Evolutionary conservation across 352 stramenopile species (phyloP).

Genomic region (Pythium sp.): DNA sequence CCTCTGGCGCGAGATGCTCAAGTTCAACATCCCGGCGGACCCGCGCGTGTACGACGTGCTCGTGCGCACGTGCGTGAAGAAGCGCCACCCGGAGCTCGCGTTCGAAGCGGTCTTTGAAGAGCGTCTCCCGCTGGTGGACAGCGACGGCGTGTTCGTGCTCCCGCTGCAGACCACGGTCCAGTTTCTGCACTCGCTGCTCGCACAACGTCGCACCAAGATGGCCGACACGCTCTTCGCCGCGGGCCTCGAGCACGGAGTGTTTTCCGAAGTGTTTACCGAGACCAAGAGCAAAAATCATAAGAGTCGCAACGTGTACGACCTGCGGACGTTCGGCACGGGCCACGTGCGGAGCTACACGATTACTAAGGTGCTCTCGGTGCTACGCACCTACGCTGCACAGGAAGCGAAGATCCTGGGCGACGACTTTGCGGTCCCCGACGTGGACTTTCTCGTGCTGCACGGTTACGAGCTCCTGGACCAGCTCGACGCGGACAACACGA

Average conservation of each 20-base stretch:
- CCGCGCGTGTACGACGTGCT: conserved; percentile 75
- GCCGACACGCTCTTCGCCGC: conserved; percentile 62
- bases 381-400: conserved; percentile 33
- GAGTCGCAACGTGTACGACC: conserved; percentile 55
- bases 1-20: conserved; percentile 84
- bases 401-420: conserved; percentile 35
- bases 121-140: conserved; percentile 45
- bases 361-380: conserved; percentile 49
- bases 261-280: conserved; percentile 54
- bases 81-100: conserved; percentile 78
- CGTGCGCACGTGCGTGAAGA: conserved; percentile 79
- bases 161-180: conserved; percentile 50
- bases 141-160: conserved; percentile 63
- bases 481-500: conserved; percentile 66
- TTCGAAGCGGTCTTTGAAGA: conserved; percentile 72
- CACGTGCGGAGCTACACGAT: conserved; percentile 66
- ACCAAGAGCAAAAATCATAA: conserved; percentile 17
- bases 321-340: conserved; percentile 53
- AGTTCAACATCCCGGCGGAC: conserved; percentile 63
- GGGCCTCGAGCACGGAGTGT: conserved; percentile 45
- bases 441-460: conserved; percentile 75
- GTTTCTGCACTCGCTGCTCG: conserved; percentile 70
- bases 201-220: conserved; percentile 62
- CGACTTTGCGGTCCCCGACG: conserved; percentile 34
- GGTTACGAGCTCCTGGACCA: conserved; percentile 78